Evolutionary conservation across 768 basidiomycete species (phyloP).

Genomic region (Tricholoma saponaceum): DNA sequence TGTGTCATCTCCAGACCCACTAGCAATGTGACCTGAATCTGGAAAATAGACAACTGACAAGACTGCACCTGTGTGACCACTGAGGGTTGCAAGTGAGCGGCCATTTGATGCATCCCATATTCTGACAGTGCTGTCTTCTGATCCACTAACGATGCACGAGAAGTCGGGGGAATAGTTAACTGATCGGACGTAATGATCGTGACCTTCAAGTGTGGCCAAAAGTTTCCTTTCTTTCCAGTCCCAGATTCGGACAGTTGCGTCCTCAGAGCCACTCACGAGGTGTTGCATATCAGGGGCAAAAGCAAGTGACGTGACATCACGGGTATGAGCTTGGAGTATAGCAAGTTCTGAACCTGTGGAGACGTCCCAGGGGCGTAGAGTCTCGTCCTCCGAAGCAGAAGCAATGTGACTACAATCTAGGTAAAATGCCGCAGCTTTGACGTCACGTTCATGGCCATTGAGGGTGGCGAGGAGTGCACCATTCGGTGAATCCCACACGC

Average conservation of each 20-base stretch:
- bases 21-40: conserved; percentile 4
- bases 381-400: conserved; percentile 8
- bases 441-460: not conserved
- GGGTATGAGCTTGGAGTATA: conserved; percentile 2
- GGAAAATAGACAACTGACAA: conserved; percentile 3
- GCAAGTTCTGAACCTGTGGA: conserved; percentile 6
- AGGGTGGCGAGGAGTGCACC: not conserved
- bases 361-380: conserved; percentile 7
- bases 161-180: conserved; percentile 9
- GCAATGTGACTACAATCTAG: not conserved
- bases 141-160: conserved; percentile 3
- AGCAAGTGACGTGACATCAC: conserved; percentile 7
- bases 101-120: conserved; percentile 7
- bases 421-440: not conserved
- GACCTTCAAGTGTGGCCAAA: conserved; percentile 4
- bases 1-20: conserved; percentile 8
- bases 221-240: conserved; percentile 5
- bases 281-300: conserved; percentile 8
- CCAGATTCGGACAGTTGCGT: conserved; percentile 9
- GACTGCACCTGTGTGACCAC: conserved; percentile 6
- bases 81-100: conserved; percentile 1
- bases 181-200: conserved; percentile 7
- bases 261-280: conserved; percentile 9
- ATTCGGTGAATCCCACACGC: not conserved
- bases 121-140: conserved; percentile 11